Evolutionary conservation across 1,284 basidiomycete genomes (phyloP), one percentile per base, ranked within the genome.

Genomic region (Moniliophthora roreri): DNA sequence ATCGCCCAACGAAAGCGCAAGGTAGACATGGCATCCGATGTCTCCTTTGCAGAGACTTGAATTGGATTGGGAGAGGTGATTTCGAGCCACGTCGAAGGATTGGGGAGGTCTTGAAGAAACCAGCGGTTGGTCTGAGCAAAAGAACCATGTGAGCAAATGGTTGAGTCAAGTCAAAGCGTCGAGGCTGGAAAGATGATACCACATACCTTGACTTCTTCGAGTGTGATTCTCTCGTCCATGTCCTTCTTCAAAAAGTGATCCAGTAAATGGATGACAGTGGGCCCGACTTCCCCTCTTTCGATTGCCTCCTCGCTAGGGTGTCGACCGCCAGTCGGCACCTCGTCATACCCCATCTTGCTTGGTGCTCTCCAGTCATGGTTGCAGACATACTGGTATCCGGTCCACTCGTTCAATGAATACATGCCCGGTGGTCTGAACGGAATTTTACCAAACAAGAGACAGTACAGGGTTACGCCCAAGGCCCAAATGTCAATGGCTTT

Each of bases 401-500:
- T 81, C 67, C 84, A 97, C 71, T 95, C 93, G 60, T n/a, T 81
- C 75, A 40, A 66, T 62, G 21, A 21, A 10, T 54, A 39, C 24
- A 32, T 28, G 1, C 45, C 50, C 20, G 60, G 56, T 11, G 73
- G 87, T 77, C 46, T 82, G 80, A 66, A 94, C 0, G 93, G 93
- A 6, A 86, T 80, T 51, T 74, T 75, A 21, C 94, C 97, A 62
- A 98, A 98, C 1, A 98, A 79, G 41, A 99, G 81, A 65, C 95
- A 97, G 72, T 95, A 99, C 11, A 98, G 76, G 1, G 97, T 99
- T 34, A 98, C 91, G n/a, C 97, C 97, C 7, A 99, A 81, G 0
- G 97, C 95, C 96, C 96, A 99, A n/a, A 99, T 84, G 65, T 99
- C 97, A 66, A 99, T 97, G 4, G 94, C 89, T 67, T 96, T 95